Evolutionary conservation across 148 eudicot genomes (phyloP).

Genomic region (Heliosperma pusillum): DNA sequence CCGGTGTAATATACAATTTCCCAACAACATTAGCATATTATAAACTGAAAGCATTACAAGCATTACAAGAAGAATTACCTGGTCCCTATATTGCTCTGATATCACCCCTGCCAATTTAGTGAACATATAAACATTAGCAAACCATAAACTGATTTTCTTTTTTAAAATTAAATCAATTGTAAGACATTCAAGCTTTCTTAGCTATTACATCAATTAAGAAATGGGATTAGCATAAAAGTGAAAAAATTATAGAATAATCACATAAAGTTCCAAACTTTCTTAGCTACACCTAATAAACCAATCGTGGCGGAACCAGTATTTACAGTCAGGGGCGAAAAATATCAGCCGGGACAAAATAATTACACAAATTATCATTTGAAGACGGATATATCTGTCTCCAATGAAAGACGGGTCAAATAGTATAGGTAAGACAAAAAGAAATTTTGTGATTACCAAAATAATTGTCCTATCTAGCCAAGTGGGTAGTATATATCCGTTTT

Average conservation of each 20-base stretch:
- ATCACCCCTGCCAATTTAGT: slow-evolving; percentile 47
- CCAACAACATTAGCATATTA: not conserved
- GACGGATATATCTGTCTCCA: no score
- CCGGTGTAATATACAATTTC: not conserved
- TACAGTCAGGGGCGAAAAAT: no score
- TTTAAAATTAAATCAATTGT: not conserved
- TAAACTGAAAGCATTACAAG: not conserved
- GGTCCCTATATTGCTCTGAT: slow-evolving; percentile 46
- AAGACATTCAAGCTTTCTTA: not conserved
- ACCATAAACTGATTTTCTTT: not conserved
- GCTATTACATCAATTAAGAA: not conserved
- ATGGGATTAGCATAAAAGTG: not conserved
- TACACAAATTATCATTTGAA: no score
- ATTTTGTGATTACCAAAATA: no score
- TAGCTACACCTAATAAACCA: not conserved
- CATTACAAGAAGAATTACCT: slow-evolving; percentile 36
- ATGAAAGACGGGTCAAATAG: no score
- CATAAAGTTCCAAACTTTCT: not conserved
- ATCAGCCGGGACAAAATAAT: no score
- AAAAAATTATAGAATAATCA: not conserved
- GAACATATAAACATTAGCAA: slow-evolving; percentile 11
- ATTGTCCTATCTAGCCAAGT: no score
- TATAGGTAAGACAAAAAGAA: no score
- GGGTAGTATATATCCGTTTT: no score
- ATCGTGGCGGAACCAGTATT: no score